A percentile compares a stretch with the other conserved stretches of the same genome.
phyloP scores from a whole-genome alignment of 75 land plant genomes.

The Chamaecyparis obtusa region DNA sequence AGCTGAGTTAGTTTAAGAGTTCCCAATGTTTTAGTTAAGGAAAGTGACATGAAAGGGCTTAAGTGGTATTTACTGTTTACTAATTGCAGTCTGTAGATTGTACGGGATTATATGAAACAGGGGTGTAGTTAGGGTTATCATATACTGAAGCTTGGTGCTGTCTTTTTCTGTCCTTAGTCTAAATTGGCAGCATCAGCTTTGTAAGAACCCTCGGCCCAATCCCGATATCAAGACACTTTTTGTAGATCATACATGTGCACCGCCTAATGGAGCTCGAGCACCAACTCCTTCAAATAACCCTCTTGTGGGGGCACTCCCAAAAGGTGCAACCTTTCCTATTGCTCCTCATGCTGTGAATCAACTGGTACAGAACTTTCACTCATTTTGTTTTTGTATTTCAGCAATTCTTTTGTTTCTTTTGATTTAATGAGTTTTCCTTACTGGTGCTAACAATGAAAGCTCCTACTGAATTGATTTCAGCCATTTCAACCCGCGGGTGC shows the following conservation, averaged over 20 bases:
- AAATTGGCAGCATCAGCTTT: conserved; percentile 95
- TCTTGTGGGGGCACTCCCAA: conserved; percentile 63
- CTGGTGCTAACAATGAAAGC: conserved; percentile 9
- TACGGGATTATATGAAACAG: not conserved
- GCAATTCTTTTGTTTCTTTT: not conserved
- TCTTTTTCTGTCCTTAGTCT: conserved; percentile 35
- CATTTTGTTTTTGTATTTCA: not conserved
- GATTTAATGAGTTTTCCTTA: not conserved
- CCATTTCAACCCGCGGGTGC: conserved; percentile 74
- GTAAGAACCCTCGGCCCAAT: conserved; percentile 79
- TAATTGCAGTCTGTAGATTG: not conserved
- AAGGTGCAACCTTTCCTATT: conserved; percentile 71
- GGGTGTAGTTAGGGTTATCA: not conserved
- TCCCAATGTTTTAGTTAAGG: not conserved
- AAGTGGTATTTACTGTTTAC: too few species aligned
- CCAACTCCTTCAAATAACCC: conserved; percentile 55
- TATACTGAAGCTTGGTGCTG: conserved; percentile 3
- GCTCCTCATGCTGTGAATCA: conserved; percentile 60
- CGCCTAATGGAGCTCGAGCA: conserved; percentile 24
- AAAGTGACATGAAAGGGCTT: not conserved
- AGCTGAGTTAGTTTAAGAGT: not conserved
- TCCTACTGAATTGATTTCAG: conserved; percentile 24
- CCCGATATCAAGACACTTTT: conserved; percentile 90
- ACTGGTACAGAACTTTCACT: not conserved
- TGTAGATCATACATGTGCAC: conserved; percentile 79